phyloP scores from a whole-genome alignment of 306 rosid species.

The Sicyos baderoa region DNA sequence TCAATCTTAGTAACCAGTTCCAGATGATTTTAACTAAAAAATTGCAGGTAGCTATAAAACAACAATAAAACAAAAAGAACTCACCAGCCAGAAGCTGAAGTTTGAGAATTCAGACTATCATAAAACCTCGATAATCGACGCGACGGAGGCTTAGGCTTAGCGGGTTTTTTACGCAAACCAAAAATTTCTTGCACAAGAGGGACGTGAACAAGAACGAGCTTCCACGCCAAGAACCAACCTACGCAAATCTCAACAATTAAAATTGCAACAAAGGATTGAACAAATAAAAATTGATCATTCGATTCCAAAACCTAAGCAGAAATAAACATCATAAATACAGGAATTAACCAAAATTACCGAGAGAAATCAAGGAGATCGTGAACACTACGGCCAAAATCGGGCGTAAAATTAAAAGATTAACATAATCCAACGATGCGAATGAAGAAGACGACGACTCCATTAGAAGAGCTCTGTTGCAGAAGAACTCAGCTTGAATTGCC shows the following conservation, averaged over 20 bases:
- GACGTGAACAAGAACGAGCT: constrained; percentile 74
- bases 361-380: constrained; percentile 43
- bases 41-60: constrained; percentile 4
- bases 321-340: not conserved
- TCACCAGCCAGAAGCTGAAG: constrained; percentile 38
- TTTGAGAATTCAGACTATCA: constrained; percentile 36
- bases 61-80: not conserved
- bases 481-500: not conserved
- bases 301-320: not conserved
- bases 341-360: constrained; percentile 32
- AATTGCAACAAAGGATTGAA: not conserved
- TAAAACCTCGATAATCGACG: constrained; percentile 62
- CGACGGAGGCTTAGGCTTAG: constrained; percentile 45
- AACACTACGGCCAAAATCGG: constrained; percentile 51
- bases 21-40: not conserved
- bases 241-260: no score
- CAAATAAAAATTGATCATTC: no score
- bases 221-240: constrained; percentile 95
- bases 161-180: constrained; percentile 57
- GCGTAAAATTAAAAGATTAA: constrained; percentile 39
- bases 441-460: constrained; percentile 30
- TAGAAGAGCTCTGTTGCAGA: not conserved
- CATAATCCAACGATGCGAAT: constrained; percentile 24
- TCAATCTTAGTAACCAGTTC: not conserved
- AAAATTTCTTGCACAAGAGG: constrained; percentile 84